These are phyloP conservation scores for Chloris gayana DNA, from an alignment of 176 grass and related monocot species.

Conservation along the genomic window DNA sequence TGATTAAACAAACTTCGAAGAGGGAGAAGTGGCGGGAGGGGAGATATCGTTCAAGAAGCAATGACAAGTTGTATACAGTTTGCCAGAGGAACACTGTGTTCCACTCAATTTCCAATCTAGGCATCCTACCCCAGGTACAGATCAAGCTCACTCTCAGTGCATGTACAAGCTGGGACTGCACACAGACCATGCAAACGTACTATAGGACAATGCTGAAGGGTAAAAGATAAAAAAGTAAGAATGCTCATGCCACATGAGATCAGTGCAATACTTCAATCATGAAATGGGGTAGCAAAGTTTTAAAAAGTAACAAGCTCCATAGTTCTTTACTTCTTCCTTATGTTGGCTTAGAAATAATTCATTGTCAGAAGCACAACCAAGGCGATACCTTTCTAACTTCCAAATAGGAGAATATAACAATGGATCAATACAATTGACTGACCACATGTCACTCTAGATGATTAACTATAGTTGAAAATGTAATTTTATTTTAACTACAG, in stretches of 20 bases:
- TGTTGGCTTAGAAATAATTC: neutral
- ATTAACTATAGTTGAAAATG: neutral
- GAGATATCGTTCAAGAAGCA: no score
- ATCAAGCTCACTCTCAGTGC: no score
- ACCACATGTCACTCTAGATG: neutral
- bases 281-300: neutral
- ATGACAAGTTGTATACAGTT: no score
- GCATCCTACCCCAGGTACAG: no score
- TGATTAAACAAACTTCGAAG: no score
- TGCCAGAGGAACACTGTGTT: no score
- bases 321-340: no score
- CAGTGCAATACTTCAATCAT: neutral
- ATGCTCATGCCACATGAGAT: neutral
- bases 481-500: neutral
- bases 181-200: neutral
- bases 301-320: neutral
- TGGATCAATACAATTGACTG: neutral
- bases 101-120: no score
- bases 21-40: no score
- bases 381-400: neutral
- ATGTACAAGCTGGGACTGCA: neutral
- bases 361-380: neutral
- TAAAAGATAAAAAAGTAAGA: neutral
- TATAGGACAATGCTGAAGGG: neutral
- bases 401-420: neutral